Percentiles rank a stretch among this genome's conserved stretches.
phyloP scores from a whole-genome alignment of 805 yeast species.

The Barnettozyma botsteinii region DNA sequence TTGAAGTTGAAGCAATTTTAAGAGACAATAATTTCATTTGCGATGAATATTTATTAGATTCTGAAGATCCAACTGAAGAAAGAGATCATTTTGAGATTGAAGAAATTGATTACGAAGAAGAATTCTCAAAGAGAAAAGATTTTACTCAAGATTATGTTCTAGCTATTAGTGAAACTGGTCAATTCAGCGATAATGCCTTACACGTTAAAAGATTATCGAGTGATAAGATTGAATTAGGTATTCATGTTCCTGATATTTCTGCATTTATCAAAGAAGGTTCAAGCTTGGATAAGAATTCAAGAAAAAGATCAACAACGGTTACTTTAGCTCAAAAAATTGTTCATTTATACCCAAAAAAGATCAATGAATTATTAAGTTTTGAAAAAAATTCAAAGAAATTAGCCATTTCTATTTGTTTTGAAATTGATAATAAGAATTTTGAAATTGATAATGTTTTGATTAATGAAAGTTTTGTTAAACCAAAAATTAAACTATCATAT shows the following conservation, averaged over 20 bases:
- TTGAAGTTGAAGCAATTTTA: slow-evolving; percentile 83
- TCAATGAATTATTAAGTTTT: slow-evolving; percentile 58
- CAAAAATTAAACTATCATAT: slow-evolving; percentile 52
- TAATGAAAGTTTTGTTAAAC: slow-evolving; percentile 63
- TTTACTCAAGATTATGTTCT: slow-evolving; percentile 57
- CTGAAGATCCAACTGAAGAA: slow-evolving; percentile 17
- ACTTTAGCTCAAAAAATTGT: slow-evolving; percentile 71
- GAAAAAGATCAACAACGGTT: slow-evolving; percentile 85
- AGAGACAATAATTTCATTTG: slow-evolving; percentile 81
- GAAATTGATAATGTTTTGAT: slow-evolving; percentile 74
- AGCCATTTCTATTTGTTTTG: slow-evolving; percentile 73
- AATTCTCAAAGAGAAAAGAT: slow-evolving; percentile 39
- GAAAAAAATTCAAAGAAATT: slow-evolving; percentile 53
- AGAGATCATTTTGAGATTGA: slow-evolving; percentile 30
- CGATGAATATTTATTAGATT: slow-evolving; percentile 57
- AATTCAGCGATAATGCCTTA: slow-evolving; percentile 68
- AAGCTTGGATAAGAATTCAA: slow-evolving; percentile 77
- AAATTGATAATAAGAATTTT: slow-evolving; percentile 63
- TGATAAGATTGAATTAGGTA: slow-evolving; percentile 70
- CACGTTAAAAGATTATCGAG: slow-evolving; percentile 63
- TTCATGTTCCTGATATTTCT: slow-evolving; percentile 80
- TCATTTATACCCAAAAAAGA: slow-evolving; percentile 60
- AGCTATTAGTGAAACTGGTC: slow-evolving; percentile 54
- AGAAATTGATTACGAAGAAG: slow-evolving; percentile 24
- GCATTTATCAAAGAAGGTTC: slow-evolving; percentile 69